Evolutionary conservation across 1,284 basidiomycete genomes (phyloP), one percentile per base, ranked within the genome.

Genomic region (Thecaphora thlaspeos): DNA sequence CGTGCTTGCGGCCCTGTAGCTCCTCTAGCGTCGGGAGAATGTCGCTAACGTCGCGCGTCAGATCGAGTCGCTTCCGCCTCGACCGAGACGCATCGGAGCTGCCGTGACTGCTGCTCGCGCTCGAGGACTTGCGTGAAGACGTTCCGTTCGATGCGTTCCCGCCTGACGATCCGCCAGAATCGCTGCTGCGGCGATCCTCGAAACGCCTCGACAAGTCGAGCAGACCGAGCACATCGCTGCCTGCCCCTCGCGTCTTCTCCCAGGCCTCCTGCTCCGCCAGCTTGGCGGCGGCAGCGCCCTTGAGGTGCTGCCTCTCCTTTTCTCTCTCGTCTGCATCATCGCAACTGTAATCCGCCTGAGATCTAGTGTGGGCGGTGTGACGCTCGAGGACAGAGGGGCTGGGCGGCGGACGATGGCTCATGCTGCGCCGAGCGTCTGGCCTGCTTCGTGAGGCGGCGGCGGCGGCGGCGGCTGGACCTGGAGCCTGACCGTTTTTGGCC

Each of bases 211-310:
- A 57, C 11, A 53, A 41, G 51, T 68, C 64, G 37, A 66, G 61
- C 30, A 71, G 46, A 34, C 68, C 59, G 23, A 76, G 57, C 14
- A 76, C 73, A 14, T 55, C 54, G 42, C 70, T 73, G 1, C 73
- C 73, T 4, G 73, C 73, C 10, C 73, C 73, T 7, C 73, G 56
- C 0, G 68, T 76, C 39, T 61, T 57, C 36, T 75, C 70, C 73
- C 73, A 76, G 1, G 68, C 68, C 39, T 68, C 62, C 36, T 61
- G 50, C 28, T 71, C 70, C 3, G 68, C 68, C 22, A 62, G 50
- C 38, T 65, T 65, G n/a, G 70, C 70, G 14, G 68, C 66, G 11
- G 61, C 66, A 4, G 54, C 57, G 14, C 54, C 57, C 19, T 57
- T 54, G 32, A 65, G 54, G 0, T 57, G 50, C 21, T 65, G 57